phyloP scores from a whole-genome alignment of 2,329 filamentous ascomycete species.

The Diaporthe nobilis region DNA sequence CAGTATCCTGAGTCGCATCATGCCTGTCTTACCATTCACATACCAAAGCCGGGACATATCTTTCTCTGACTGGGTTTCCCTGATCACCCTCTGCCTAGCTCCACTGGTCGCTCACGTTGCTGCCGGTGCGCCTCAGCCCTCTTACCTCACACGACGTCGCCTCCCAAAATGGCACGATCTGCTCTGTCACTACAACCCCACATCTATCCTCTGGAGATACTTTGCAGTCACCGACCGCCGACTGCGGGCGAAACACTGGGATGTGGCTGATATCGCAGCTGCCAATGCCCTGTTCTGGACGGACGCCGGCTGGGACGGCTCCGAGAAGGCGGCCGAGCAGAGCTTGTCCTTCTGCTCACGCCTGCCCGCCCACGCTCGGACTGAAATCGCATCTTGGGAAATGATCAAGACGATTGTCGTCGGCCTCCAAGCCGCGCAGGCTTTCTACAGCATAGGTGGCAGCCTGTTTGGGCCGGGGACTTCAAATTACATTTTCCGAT shows the following conservation, averaged over 20 bases:
- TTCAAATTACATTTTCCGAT: background rate
- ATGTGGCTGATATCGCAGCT: background rate
- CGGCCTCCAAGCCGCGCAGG: background rate
- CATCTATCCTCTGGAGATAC: background rate
- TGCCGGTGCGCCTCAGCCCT: background rate
- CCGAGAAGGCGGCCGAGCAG: background rate
- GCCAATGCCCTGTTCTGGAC: conserved; percentile 3
- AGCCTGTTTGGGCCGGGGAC: background rate
- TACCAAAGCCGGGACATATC: background rate
- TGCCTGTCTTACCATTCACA: background rate
- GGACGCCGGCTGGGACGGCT: conserved; percentile 3
- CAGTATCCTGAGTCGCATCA: background rate
- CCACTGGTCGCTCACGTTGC: background rate
- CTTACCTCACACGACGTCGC: background rate
- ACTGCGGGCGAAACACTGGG: background rate
- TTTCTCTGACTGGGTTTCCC: background rate
- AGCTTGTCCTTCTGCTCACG: background rate
- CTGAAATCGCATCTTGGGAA: background rate
- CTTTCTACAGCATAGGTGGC: background rate
- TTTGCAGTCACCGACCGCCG: background rate
- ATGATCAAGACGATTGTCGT: background rate
- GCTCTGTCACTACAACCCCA: background rate
- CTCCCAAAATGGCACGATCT: background rate
- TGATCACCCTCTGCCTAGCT: background rate
- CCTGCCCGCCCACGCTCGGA: background rate